Percentiles rank a stretch among this genome's conserved stretches.
Conservation (phyloP, 768 basidiomycete species). For the Tricholoma saponaceum region DNA sequence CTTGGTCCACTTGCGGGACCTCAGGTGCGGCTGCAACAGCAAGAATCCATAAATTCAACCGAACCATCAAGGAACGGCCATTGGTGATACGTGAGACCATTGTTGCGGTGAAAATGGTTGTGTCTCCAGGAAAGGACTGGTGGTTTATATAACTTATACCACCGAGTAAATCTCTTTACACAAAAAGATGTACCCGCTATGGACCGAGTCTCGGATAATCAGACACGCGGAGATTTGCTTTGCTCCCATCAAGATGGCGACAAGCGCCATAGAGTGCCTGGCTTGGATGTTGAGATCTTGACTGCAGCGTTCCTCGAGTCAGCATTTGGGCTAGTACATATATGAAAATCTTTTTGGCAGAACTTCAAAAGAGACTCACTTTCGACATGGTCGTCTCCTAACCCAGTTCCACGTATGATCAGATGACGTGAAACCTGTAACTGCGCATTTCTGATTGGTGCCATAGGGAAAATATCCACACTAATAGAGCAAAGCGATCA, state of each 20-base stretch:
- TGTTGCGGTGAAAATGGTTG: not conserved
- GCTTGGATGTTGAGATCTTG: not conserved
- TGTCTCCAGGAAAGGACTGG: not conserved
- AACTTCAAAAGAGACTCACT: no score
- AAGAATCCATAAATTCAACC: not conserved
- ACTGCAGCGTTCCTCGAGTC: not conserved
- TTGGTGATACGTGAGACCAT: not conserved
- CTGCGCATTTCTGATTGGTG: no score
- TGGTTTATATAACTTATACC: not conserved
- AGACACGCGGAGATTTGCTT: not conserved
- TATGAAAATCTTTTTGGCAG: no score
- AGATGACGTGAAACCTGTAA: no score
- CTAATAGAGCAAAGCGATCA: no score
- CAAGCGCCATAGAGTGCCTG: not conserved
- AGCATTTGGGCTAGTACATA: not conserved
- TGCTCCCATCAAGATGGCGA: not conserved
- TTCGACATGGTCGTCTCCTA: no score
- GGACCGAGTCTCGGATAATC: not conserved
- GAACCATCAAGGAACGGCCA: not conserved
- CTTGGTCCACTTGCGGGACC: not conserved
- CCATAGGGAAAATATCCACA: no score
- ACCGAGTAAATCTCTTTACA: not conserved
- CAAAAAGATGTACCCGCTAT: not conserved
- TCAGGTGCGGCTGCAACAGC: not conserved
- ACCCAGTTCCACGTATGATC: no score